These are phyloP conservation scores for Colletotrichum sp. DNA, from an alignment of 2,329 filamentous ascomycete genomes.

Conservation along the genomic window DNA sequence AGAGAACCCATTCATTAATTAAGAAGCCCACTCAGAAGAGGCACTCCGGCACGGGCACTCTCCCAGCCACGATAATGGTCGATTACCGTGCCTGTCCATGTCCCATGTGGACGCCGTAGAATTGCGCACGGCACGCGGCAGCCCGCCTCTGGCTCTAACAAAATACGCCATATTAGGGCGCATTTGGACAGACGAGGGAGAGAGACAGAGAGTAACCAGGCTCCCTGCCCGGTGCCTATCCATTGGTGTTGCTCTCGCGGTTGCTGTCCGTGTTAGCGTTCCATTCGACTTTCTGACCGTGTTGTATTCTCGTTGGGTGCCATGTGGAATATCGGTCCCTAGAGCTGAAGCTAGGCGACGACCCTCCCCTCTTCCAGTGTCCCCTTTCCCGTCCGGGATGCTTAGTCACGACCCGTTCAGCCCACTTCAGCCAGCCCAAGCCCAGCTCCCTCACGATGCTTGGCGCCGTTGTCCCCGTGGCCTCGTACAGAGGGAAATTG, in stretches of 20 bases:
- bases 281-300: neutral
- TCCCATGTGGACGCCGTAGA: neutral
- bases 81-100: neutral
- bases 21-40: neutral
- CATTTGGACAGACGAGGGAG: neutral
- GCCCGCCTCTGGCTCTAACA: neutral
- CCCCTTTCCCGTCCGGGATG: neutral
- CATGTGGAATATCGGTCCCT: neutral
- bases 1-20: neutral
- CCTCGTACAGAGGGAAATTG: conserved; percentile 17
- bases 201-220: neutral
- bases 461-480: conserved; percentile 3
- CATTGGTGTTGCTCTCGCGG: neutral
- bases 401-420: neutral
- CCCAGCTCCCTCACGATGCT: neutral
- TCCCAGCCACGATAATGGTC: neutral
- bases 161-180: neutral
- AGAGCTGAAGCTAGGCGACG: neutral
- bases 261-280: neutral
- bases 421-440: neutral
- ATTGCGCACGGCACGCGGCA: neutral
- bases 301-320: neutral
- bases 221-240: neutral
- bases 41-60: neutral
- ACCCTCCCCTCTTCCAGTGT: neutral